Conservation (phyloP, 2,329 filamentous ascomycete species). For the Microdochium nivale region DNA sequence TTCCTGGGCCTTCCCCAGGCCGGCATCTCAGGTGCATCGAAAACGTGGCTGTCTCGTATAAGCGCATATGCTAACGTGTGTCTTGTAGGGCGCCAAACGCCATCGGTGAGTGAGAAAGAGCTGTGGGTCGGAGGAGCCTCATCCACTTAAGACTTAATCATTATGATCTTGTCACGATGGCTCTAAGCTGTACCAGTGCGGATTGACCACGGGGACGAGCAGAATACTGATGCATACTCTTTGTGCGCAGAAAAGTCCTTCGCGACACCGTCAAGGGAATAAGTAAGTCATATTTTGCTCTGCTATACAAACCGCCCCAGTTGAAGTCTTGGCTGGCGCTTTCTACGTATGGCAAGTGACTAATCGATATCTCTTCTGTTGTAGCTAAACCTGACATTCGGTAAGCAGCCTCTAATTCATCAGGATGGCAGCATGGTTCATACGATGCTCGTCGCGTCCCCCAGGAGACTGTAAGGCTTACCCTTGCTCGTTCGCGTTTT, state of each 20-base stretch:
- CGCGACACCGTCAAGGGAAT: conserved; percentile 22
- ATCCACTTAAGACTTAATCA: too few relatives aligned
- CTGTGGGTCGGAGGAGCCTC: not conserved
- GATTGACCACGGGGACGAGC: not conserved
- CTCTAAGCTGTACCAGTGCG: too few relatives aligned
- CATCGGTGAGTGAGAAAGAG: conserved; percentile 1
- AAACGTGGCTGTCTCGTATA: too few relatives aligned
- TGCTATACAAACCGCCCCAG: not conserved
- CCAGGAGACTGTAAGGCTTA: not conserved
- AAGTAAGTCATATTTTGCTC: conserved; percentile 12
- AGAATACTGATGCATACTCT: too few relatives aligned
- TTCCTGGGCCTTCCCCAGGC: too few relatives aligned
- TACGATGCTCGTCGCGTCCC: too few relatives aligned
- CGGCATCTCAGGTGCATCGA: too few relatives aligned
- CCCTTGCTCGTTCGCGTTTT: not conserved
- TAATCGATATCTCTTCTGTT: not conserved
- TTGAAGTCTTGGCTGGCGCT: not conserved
- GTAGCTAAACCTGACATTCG: conserved; percentile 46
- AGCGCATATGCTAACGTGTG: not conserved
- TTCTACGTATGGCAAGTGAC: not conserved
- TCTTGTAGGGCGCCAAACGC: not conserved
- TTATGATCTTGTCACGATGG: too few relatives aligned
- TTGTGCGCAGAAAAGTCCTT: conserved; percentile 16
- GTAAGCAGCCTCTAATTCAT: conserved; percentile 24
- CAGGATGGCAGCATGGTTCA: too few relatives aligned